Percentiles rank a stretch among this genome's conserved stretches.
Evolutionary conservation across 169 alveolate species (phyloP).

Genomic region (Condylostoma magnum): DNA sequence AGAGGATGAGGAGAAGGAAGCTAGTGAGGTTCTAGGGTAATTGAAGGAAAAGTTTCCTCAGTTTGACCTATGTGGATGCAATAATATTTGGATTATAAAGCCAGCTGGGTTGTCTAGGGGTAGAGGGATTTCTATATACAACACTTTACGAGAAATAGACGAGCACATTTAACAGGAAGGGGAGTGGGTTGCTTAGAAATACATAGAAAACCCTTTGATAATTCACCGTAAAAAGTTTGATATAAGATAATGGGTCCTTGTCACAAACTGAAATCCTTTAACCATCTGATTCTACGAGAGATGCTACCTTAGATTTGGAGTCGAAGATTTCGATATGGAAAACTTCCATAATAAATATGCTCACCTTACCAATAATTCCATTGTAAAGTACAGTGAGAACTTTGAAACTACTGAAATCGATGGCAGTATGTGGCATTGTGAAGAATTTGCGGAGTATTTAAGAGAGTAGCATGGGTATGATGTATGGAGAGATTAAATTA

Average conservation of each 20-base stretch:
- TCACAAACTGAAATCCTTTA: constrained; percentile 80
- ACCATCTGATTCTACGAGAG: constrained; percentile 74
- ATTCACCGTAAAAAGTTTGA: constrained; percentile 77
- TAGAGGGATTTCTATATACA: constrained; percentile 68
- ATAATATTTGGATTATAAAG: constrained; percentile 86
- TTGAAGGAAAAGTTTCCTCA: constrained; percentile 33
- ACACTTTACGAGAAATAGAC: constrained; percentile 53
- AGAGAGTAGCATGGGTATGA: constrained; percentile 37
- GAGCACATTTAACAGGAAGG: constrained; percentile 60
- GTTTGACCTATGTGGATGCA: constrained; percentile 57
- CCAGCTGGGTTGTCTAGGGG: constrained; percentile 89
- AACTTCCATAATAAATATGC: constrained; percentile 69
- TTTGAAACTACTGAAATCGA: constrained; percentile 37
- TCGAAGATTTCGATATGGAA: constrained; percentile 67
- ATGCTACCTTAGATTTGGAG: constrained; percentile 79
- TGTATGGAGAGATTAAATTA: constrained; percentile 49
- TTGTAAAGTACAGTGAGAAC: constrained; percentile 55
- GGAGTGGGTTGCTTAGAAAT: constrained; percentile 71
- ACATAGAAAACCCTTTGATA: constrained; percentile 77
- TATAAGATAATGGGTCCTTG: constrained; percentile 86
- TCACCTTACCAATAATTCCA: constrained; percentile 76
- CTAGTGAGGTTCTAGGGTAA: constrained; percentile 2
- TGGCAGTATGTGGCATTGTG: constrained; percentile 81
- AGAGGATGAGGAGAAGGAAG: too few relatives aligned
- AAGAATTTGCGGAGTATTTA: constrained; percentile 44